Base-by-base conservation (phyloP, 2,329 filamentous ascomycete genomes). In the Cladophialophora yegresii region DNA sequence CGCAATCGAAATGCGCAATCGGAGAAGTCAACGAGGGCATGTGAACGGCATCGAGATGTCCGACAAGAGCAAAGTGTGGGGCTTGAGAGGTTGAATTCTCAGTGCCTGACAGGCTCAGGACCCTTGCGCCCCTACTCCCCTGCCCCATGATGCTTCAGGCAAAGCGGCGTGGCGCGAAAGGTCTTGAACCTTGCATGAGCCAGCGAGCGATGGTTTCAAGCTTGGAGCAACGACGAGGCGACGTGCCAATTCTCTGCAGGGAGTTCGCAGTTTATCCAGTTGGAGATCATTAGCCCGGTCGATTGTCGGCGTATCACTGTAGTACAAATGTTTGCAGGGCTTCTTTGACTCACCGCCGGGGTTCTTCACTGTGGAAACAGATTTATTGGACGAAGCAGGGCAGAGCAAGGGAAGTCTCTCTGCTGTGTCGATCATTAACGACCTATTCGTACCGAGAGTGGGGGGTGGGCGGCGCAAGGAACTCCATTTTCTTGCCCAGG, bases 141-240 rank as follows among this genome's bases (percentile, higher is more conserved):
- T 26, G 47, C 20, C 20, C 47, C 22, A 12, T 10, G 40, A 12
- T 50, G 26, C 47, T 23, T 23, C 23, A 12, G 20, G 9, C 10
- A 57, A 57, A 57, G 22, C 32, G 54, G 26, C 28, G 33, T 54
- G 51, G 51, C 51, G 51, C 51, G 51, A 30, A 51, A 12, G 51
- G 51, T 54, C 51, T 54, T 33, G 26, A 32, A 54, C 51, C 51
- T 54, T 54, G 28, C 51, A 28, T 54, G 28, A 10, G 51, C 51
- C 23, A 28, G 13, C 26, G 16, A 7, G 51, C 51, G 28, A 54
- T 54, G 47, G 47, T 50, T 28, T 50, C 47, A 50, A 50, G 47
- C 47, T 50, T 50, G 47, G 47, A 28, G 20, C 47, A 50, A 26
- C 47, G 13, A 28, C 23, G 47, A 23, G 20, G 10, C 20, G 10